A percentile compares a stretch with the other conserved stretches of the same genome.
Evolutionary conservation across 768 basidiomycete species (phyloP).

Genomic region (Pholiota microspora): DNA sequence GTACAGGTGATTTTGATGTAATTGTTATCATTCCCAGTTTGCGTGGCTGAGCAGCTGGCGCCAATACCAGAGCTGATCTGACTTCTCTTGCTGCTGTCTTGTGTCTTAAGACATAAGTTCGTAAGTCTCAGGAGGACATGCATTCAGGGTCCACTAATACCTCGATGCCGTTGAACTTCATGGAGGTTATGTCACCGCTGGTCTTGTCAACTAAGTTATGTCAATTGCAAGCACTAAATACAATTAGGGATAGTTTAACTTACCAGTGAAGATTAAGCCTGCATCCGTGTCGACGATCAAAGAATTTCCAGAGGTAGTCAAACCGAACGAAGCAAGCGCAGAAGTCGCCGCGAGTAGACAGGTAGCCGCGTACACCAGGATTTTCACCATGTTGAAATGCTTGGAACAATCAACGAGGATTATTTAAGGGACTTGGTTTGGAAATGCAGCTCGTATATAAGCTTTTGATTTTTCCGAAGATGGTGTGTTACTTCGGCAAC

Average conservation of each 20-base stretch:
- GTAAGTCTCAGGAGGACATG: background rate
- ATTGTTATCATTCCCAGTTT: conserved; percentile 30
- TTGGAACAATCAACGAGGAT: background rate
- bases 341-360: conserved; percentile 1
- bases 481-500: background rate
- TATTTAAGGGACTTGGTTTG: background rate
- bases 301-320: conserved; percentile 27
- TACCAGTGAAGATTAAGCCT: conserved; percentile 33
- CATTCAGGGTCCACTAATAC: conserved; percentile 7
- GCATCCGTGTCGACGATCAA: conserved; percentile 30
- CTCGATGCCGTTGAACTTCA: conserved; percentile 34
- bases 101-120: conserved; percentile 18
- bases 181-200: conserved; percentile 34
- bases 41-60: conserved; percentile 26
- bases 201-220: conserved; percentile 24
- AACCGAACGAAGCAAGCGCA: conserved; percentile 18
- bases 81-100: conserved; percentile 30
- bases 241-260: background rate
- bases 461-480: background rate
- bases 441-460: background rate
- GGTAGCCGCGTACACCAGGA: background rate
- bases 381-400: background rate
- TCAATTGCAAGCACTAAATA: background rate
- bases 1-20: conserved; percentile 37
- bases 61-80: conserved; percentile 32